Base-by-base conservation (phyloP, 2,329 filamentous ascomycete species). In the Hypocreales sp. region DNA sequence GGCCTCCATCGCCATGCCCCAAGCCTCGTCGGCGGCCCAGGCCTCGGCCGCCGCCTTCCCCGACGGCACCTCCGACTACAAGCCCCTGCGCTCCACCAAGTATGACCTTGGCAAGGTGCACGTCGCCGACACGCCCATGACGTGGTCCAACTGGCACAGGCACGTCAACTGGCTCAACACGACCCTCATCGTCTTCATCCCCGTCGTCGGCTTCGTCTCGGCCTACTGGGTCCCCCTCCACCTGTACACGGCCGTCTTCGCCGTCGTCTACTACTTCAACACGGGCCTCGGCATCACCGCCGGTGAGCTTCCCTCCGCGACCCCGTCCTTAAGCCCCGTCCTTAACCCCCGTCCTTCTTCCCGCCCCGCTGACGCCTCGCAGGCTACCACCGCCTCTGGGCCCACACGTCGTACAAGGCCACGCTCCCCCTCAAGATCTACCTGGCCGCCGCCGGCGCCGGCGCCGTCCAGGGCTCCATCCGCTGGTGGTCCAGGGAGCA, bases 151-250 rank as follows among this genome's bases (percentile, higher is more conserved):
- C 62, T 90, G 81, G 80, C 75, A 84, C 59, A 78, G 86, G 60
- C 84, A 93, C 50, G 68, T 93, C 62, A 84, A 92, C 67, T 93
- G 84, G 83, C 67, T 93, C 40, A 93, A 92, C 54, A 75, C 81
- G 36, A 67, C 64, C 35, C 68, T 93, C 50, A 87, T 92, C 50
- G 54, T 92, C 38, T 64, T 78, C 40, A 67, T 92, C 24, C 84
- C 86, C 22, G 35, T 86, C 25, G 61, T 69, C 31, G 84, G 84
- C 36, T 67, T 78, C 47, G 55, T 90, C 41, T 67, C 72, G 29
- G 67, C 83, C 27, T 72, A 79, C 56, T 92, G 78, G 76, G 77
- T 82, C 24, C 81, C 82, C 30, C 58, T 87, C 19, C 62, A 71
- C 26, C 53, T 64, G 37, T 72, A 81, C 55, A 92, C 82, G 3